phyloP scores from a whole-genome alignment of 768 basidiomycete genomes.

The Termitomyces sp. region DNA sequence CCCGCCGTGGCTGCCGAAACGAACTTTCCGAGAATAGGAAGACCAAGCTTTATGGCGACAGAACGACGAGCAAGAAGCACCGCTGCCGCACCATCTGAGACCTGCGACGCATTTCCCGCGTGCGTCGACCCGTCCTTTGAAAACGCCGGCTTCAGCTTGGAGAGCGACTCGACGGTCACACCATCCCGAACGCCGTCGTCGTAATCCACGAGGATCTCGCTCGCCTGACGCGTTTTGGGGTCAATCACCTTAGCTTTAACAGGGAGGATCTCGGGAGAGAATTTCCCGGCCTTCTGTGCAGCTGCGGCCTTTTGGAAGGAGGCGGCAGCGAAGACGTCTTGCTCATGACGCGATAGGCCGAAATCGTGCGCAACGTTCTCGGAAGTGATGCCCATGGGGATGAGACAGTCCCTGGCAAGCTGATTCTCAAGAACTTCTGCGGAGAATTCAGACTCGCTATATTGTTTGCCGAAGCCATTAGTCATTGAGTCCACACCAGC shows the following conservation, averaged over 20 bases:
- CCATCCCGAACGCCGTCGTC: slow-evolving; percentile 90
- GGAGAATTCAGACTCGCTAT: slow-evolving; percentile 55
- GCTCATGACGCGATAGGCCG: slow-evolving; percentile 64
- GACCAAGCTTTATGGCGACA: slow-evolving; percentile 75
- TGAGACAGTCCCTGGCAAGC: slow-evolving; percentile 77
- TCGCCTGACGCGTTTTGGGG: slow-evolving; percentile 69
- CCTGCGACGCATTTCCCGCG: slow-evolving; percentile 85
- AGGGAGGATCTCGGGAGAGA: slow-evolving; percentile 85
- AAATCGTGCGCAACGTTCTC: slow-evolving; percentile 90
- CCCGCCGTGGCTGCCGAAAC: slow-evolving; percentile 68
- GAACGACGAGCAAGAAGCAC: slow-evolving; percentile 81
- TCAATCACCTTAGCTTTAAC: slow-evolving; percentile 69
- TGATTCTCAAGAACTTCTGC: slow-evolving; percentile 64
- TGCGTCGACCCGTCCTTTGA: slow-evolving; percentile 71
- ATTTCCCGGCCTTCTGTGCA: slow-evolving; percentile 79
- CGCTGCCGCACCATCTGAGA: slow-evolving; percentile 92
- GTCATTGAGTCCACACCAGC: slow-evolving; percentile 94
- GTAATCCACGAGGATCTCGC: slow-evolving; percentile 64
- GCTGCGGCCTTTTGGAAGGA: slow-evolving; percentile 84
- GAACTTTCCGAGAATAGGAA: slow-evolving; percentile 86
- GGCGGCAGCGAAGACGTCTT: slow-evolving; percentile 81
- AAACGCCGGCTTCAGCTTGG: slow-evolving; percentile 88
- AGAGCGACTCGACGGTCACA: slow-evolving; percentile 73
- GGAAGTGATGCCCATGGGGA: slow-evolving; percentile 93
- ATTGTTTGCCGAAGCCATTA: slow-evolving; percentile 57